A percentile compares a stretch with the other conserved stretches of the same genome.
phyloP scores from a whole-genome alignment of 169 alveolate genomes.

The Plasmodium blacklocki region DNA sequence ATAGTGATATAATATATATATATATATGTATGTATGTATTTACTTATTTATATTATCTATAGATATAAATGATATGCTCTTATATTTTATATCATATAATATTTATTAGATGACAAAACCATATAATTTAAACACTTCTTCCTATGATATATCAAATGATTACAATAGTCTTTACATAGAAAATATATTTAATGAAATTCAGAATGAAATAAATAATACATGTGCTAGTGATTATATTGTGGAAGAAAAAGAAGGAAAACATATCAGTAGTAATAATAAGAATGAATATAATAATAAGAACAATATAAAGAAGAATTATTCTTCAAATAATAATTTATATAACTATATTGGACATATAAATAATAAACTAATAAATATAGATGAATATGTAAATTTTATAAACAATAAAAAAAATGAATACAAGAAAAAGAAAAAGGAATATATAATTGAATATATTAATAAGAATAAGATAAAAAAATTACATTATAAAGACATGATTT shows the following conservation, averaged over 20 bases:
- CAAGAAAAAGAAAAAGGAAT: conserved; percentile 67
- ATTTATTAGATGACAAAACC: conserved; percentile 32
- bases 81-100: no score
- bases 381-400: conserved; percentile 60
- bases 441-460: conserved; percentile 65
- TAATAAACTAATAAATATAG: conserved; percentile 33
- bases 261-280: neutral
- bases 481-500: conserved; percentile 66
- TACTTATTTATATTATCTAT: no score
- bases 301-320: neutral
- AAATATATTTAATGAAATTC: conserved; percentile 72
- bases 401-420: conserved; percentile 62
- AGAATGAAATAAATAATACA: conserved; percentile 63
- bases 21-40: no score
- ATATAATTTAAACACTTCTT: conserved; percentile 32
- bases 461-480: conserved; percentile 34
- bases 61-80: no score
- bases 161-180: conserved; percentile 43
- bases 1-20: no score
- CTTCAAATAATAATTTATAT: neutral
- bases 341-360: neutral
- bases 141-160: conserved; percentile 44
- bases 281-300: neutral
- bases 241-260: neutral
- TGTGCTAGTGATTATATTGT: neutral